These are phyloP conservation scores for Corylus heterophylla DNA, from an alignment of 306 rosid genomes.

Conservation along the genomic window DNA sequence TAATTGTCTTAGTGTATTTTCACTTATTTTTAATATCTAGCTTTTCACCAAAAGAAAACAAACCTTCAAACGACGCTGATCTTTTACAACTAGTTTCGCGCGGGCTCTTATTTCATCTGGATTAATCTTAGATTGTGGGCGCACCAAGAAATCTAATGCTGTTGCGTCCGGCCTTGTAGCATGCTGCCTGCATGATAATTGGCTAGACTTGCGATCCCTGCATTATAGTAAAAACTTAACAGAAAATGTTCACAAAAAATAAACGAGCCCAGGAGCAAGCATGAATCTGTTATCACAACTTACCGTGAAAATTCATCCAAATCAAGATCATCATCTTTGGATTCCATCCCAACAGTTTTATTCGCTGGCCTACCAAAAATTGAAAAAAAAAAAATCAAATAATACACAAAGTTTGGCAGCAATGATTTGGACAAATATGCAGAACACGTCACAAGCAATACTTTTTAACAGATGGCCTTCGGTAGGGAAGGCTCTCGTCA, in stretches of 20 bases:
- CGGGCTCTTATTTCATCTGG: conserved; percentile 94
- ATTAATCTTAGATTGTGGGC: conserved; percentile 91
- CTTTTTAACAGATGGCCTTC: conserved; percentile 83
- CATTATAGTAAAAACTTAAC: conserved; percentile 27
- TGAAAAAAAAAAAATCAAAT: conserved; percentile 12
- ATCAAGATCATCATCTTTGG: conserved; percentile 93
- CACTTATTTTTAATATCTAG: neutral
- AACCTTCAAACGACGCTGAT: conserved; percentile 93
- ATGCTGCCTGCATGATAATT: conserved; percentile 75
- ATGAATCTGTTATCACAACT: conserved; percentile 26
- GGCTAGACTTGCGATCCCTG: conserved; percentile 84
- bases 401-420: neutral
- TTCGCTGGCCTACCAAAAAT: conserved; percentile 56
- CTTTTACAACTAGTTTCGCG: conserved; percentile 73
- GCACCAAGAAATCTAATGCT: conserved; percentile 89
- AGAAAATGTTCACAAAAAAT: neutral
- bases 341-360: conserved; percentile 79
- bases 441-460: conserved; percentile 21
- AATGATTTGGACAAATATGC: neutral
- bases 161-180: conserved; percentile 95
- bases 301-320: conserved; percentile 89
- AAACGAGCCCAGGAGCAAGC: neutral
- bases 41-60: conserved; percentile 16
- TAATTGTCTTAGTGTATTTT: neutral
- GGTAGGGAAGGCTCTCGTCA: conserved; percentile 74